phyloP scores from a whole-genome alignment of 768 basidiomycete species.

The Tylopilus vinaceipallidus region DNA sequence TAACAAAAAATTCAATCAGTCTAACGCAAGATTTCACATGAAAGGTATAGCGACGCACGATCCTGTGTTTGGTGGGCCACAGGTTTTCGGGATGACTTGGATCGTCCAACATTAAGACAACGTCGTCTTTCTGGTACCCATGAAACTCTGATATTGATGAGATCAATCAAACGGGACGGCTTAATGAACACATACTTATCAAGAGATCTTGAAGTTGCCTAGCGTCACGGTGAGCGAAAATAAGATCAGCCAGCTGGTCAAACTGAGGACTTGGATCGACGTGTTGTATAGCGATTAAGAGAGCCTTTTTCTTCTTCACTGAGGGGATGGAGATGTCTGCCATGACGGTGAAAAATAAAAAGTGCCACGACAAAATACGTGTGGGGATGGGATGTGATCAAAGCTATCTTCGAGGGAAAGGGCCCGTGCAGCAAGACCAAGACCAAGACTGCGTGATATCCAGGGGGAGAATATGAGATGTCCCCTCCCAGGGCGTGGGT shows the following conservation, averaged over 20 bases:
- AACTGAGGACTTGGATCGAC: conserved; percentile 11
- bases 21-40: background rate
- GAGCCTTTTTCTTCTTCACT: conserved; percentile 15
- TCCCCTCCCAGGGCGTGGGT: too few species aligned
- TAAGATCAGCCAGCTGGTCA: conserved; percentile 2
- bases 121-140: conserved; percentile 38
- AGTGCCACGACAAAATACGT: too few species aligned
- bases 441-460: too few species aligned
- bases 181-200: conserved; percentile 10
- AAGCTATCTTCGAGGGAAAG: too few species aligned
- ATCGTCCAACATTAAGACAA: conserved; percentile 44
- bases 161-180: background rate
- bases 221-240: conserved; percentile 20
- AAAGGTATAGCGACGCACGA: conserved; percentile 34
- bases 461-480: too few species aligned
- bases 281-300: conserved; percentile 19
- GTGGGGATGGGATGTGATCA: too few species aligned
- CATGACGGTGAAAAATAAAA: too few species aligned
- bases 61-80: conserved; percentile 43
- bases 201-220: conserved; percentile 7
- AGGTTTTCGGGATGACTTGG: conserved; percentile 23
- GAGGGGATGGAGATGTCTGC: too few species aligned
- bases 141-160: conserved; percentile 30
- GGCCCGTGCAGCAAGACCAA: too few species aligned
- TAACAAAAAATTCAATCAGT: background rate